A percentile compares a stretch with the other conserved stretches of the same genome.
Conservation (phyloP, 1,139 yeast species). For the Magnusiomyces tetraspermus region DNA sequence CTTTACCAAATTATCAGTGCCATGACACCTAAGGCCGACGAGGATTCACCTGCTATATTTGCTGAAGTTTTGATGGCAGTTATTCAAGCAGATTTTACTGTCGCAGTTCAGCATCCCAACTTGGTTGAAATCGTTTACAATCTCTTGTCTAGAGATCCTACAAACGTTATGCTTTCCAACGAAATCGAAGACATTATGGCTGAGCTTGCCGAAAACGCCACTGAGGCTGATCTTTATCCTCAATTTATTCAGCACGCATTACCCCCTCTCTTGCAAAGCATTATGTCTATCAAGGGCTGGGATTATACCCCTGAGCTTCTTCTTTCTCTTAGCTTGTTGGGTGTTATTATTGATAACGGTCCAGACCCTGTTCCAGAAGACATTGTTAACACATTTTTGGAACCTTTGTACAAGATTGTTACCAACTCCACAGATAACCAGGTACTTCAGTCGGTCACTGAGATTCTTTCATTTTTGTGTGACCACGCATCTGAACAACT, state of each 20-base stretch:
- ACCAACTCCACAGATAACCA: constrained; percentile 62
- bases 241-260: constrained; percentile 43
- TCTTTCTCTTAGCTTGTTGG: constrained; percentile 57
- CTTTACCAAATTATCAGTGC: constrained; percentile 31
- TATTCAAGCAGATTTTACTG: constrained; percentile 38
- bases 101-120: constrained; percentile 34
- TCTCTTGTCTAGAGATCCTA: constrained; percentile 64
- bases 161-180: constrained; percentile 55
- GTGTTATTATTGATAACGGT: constrained; percentile 44
- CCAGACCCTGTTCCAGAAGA: constrained; percentile 40
- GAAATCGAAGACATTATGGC: constrained; percentile 57
- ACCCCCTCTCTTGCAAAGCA: constrained; percentile 40
- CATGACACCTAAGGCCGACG: constrained; percentile 58
- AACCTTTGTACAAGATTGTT: constrained; percentile 44
- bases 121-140: constrained; percentile 49
- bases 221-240: constrained; percentile 34
- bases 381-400: constrained; percentile 44
- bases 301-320: constrained; percentile 44
- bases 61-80: constrained; percentile 61
- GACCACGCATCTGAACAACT: constrained; percentile 43
- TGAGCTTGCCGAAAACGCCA: constrained; percentile 44
- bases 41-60: constrained; percentile 68
- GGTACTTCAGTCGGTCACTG: constrained; percentile 68
- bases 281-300: constrained; percentile 24
- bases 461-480: constrained; percentile 56